These are phyloP conservation scores for Apiotrichum porosum DNA, from an alignment of 1,284 basidiomycete genomes.

Conservation along the genomic window DNA sequence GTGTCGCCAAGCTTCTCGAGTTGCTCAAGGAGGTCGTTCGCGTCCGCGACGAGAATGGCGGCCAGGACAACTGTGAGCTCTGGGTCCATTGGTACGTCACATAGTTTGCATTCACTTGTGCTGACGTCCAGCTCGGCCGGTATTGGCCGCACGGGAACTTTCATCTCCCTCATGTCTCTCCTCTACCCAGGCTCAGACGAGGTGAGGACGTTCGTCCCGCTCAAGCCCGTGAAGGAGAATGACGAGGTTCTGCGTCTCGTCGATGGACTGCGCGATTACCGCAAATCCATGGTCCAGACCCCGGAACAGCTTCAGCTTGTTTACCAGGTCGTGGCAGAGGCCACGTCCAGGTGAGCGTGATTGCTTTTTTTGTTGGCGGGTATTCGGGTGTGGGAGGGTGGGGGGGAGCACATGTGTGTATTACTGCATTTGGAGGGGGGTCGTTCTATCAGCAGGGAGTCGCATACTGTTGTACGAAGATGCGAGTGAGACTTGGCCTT, in stretches of 20 bases:
- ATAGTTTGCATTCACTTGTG: not conserved
- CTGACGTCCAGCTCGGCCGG: constrained; percentile 38
- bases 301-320: constrained; percentile 34
- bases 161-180: constrained; percentile 39
- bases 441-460: too few species aligned
- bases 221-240: constrained; percentile 12
- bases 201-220: too few species aligned
- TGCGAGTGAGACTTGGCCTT: too few species aligned
- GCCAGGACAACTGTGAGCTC: constrained; percentile 29
- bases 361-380: too few species aligned
- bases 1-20: constrained; percentile 21
- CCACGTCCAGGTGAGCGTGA: too few species aligned
- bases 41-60: constrained; percentile 17
- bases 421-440: too few species aligned
- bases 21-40: constrained; percentile 26
- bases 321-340: constrained; percentile 4
- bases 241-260: constrained; percentile 31
- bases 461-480: too few species aligned
- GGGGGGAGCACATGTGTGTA: too few species aligned
- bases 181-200: constrained; percentile 19
- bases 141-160: constrained; percentile 42
- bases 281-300: constrained; percentile 36
- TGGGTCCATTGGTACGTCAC: constrained; percentile 46
- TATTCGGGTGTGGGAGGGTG: too few species aligned
- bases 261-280: constrained; percentile 36